Base-by-base conservation (phyloP, 148 eudicot species). In the Drosera capensis region DNA sequence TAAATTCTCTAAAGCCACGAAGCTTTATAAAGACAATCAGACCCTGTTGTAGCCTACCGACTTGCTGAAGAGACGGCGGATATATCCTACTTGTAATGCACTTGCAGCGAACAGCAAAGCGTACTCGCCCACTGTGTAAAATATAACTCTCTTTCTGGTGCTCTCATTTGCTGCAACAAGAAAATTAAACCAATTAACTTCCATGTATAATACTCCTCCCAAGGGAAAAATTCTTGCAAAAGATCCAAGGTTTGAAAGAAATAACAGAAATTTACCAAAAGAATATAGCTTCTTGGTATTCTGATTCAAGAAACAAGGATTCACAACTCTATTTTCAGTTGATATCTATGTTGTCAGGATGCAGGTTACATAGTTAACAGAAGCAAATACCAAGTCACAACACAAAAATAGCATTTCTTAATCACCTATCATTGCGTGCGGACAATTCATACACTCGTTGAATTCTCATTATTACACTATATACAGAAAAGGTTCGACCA, bases 51-150 rank as follows among this genome's bases (percentile, higher is more conserved):
- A 78, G 14, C 55, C 75, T 15, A 71, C 68, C 0, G 78, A 46
- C 45, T 71, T 79, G 50, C 75, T 79, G 54, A 79, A 79, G 44
- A 79, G 56, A 3, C 67, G 65, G 2, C 73, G 74, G 9, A 79
- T 71, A 36, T 71, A 71, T 20, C 66, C 48, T 3, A 64, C 78
- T 57, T 79, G 81, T 45, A 79, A 73, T 40, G 30, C 62, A 28
- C 81, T 79, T 3, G 62, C 66, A 54, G 58, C 46, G 39, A 59
- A 75, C 58, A 79, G 66, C 65, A 79, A 14, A 29, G 68, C 38
- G 53, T 79, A 79, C 49, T 79, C 86, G 8, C 56, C 75, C 20
- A 79, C 20, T 12, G 86, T 74, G 75, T 79, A 79, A 9, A 63
- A 39, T 36, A 74, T 55, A 1, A 79, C 75, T 14, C 86, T 74